These are phyloP conservation scores for Theileria equi DNA, from an alignment of 169 alveolate species.

Conservation along the genomic window DNA sequence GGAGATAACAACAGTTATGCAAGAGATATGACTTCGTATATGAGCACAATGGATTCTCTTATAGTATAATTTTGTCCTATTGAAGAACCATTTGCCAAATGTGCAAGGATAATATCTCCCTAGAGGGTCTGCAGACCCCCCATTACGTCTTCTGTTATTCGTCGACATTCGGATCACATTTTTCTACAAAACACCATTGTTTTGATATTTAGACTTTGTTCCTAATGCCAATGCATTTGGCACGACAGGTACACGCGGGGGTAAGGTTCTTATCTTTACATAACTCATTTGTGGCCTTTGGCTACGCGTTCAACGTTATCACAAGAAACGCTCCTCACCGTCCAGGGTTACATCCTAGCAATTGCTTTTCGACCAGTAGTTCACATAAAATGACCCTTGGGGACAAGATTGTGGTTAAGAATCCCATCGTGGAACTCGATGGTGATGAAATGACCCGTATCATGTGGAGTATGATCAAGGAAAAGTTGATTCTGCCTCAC, in stretches of 20 bases:
- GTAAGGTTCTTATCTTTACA: constrained; percentile 22
- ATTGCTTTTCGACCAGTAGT: neutral
- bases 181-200: no score
- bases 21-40: no score
- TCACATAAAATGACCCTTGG: constrained; percentile 4
- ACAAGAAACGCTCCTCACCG: neutral
- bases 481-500: constrained; percentile 88
- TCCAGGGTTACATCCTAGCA: neutral
- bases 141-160: no score
- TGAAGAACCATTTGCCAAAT: no score
- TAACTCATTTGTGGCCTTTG: constrained; percentile 34
- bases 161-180: neutral
- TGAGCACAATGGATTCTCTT: no score
- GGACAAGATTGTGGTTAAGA: constrained; percentile 73
- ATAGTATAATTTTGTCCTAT: no score
- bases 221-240: constrained; percentile 14
- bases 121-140: no score
- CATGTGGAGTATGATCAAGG: constrained; percentile 89
- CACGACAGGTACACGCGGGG: constrained; percentile 3
- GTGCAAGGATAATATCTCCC: no score
- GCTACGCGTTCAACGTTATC: constrained; percentile 27
- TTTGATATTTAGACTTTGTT: no score
- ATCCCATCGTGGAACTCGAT: constrained; percentile 91
- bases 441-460: constrained; percentile 96
- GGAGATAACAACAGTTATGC: no score